These are phyloP conservation scores for Ocimum tenuiflorum DNA, from an alignment of 257 asterid species.

Conservation along the genomic window DNA sequence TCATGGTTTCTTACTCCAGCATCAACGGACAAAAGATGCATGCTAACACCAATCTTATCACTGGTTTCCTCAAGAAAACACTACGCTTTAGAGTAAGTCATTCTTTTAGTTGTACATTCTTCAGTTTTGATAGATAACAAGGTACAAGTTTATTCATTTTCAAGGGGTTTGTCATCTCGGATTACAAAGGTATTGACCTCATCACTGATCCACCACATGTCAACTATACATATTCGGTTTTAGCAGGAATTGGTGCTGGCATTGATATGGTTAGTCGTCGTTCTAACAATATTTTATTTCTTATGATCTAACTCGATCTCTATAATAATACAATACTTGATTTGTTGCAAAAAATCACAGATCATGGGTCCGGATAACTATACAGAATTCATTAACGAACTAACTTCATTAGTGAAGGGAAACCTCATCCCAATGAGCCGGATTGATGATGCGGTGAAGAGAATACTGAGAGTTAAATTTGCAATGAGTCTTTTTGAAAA, in stretches of 20 bases:
- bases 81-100: conserved; percentile 30
- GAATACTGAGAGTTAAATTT: conserved; percentile 37
- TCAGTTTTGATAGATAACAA: too few relatives aligned
- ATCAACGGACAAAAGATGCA: conserved; percentile 42
- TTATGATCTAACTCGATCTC: too few relatives aligned
- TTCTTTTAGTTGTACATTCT: background rate
- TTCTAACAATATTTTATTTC: too few relatives aligned
- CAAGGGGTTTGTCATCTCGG: conserved; percentile 41
- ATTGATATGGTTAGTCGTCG: conserved; percentile 31
- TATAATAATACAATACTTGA: too few relatives aligned
- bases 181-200: conserved; percentile 33
- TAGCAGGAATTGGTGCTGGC: conserved; percentile 35
- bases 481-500: conserved; percentile 33
- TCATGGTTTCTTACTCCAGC: conserved; percentile 47
- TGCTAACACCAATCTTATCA: conserved; percentile 33
- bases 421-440: conserved; percentile 27
- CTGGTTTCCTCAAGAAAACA: conserved; percentile 33
- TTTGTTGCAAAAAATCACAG: background rate
- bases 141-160: background rate
- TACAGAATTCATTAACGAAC: conserved; percentile 32
- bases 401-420: conserved; percentile 21
- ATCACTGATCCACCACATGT: conserved; percentile 24
- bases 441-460: conserved; percentile 37
- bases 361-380: conserved; percentile 30
- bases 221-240: conserved; percentile 33